Conservation (phyloP, 352 stramenopile species). For the Phytophthora cajani region DNA sequence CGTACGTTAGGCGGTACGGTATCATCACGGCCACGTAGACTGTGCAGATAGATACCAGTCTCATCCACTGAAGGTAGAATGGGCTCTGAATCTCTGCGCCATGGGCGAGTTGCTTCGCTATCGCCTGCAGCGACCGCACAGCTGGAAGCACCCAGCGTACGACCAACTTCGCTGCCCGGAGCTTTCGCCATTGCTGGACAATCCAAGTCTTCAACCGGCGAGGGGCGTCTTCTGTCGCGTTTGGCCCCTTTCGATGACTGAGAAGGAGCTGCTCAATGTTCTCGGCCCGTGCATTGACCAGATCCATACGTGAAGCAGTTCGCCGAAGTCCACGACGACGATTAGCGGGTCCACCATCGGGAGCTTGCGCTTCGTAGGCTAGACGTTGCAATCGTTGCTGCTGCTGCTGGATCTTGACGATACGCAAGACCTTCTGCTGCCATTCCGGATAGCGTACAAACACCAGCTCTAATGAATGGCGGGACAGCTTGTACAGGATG, state of each 20-base stretch:
- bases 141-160: conserved; percentile 15
- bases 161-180: conserved; percentile 9
- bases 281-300: conserved; percentile 54
- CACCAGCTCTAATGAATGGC: conserved; percentile 62
- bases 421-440: conserved; percentile 69
- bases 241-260: conserved; percentile 26
- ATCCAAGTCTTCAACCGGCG: conserved; percentile 19
- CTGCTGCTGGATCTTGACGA: conserved; percentile 71
- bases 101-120: conserved; percentile 34
- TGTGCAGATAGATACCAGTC: conserved; percentile 50
- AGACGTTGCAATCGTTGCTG: conserved; percentile 59
- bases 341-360: conserved; percentile 19
- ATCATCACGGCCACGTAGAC: conserved; percentile 58
- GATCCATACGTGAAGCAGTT: conserved; percentile 46
- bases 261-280: conserved; percentile 63
- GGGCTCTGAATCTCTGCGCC: conserved; percentile 64
- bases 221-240: conserved; percentile 9
- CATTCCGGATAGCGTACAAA: conserved; percentile 68
- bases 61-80: conserved; percentile 65
- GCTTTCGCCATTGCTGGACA: conserved; percentile 22
- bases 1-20: conserved; percentile 65
- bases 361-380: conserved; percentile 45
- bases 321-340: conserved; percentile 33
- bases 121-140: not conserved
- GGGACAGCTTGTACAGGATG: conserved; percentile 63